A percentile compares a stretch with the other conserved stretches of the same genome.
Conservation (phyloP, 2,329 filamentous ascomycete genomes). For the Aureobasidium subglaciale region DNA sequence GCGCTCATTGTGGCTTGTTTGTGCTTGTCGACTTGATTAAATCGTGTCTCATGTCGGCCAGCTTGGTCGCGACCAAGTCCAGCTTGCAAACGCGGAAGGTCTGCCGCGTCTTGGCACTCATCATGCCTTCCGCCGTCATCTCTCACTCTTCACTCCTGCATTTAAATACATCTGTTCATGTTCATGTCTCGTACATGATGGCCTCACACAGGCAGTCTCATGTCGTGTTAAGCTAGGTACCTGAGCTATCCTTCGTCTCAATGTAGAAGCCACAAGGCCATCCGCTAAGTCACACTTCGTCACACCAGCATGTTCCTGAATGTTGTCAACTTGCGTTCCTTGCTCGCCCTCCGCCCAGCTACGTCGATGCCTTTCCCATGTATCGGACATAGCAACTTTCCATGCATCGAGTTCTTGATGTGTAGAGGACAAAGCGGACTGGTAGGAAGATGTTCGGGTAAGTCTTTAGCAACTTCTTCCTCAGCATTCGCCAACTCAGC, state of each 20-base stretch:
- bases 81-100: slow-evolving; percentile 2
- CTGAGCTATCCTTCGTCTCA: neutral
- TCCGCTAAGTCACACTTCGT: too few species aligned
- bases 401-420: slow-evolving; percentile 13
- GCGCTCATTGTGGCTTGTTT: slow-evolving; percentile 38
- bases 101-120: neutral
- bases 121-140: neutral
- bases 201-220: too few species aligned
- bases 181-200: too few species aligned
- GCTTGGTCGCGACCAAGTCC: neutral
- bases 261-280: neutral
- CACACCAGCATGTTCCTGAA: slow-evolving; percentile 9
- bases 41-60: neutral
- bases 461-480: slow-evolving; percentile 24
- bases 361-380: slow-evolving; percentile 14
- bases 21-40: slow-evolving; percentile 12
- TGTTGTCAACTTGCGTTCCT: neutral
- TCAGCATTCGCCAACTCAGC: slow-evolving; percentile 6
- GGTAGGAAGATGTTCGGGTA: slow-evolving; percentile 38
- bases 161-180: too few species aligned
- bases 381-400: slow-evolving; percentile 16
- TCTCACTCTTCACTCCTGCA: neutral
- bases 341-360: neutral
- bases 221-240: neutral
- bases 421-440: slow-evolving; percentile 36